Base-by-base conservation (phyloP, 495 filamentous ascomycete species). In the Antarctomyces pellizariae region DNA sequence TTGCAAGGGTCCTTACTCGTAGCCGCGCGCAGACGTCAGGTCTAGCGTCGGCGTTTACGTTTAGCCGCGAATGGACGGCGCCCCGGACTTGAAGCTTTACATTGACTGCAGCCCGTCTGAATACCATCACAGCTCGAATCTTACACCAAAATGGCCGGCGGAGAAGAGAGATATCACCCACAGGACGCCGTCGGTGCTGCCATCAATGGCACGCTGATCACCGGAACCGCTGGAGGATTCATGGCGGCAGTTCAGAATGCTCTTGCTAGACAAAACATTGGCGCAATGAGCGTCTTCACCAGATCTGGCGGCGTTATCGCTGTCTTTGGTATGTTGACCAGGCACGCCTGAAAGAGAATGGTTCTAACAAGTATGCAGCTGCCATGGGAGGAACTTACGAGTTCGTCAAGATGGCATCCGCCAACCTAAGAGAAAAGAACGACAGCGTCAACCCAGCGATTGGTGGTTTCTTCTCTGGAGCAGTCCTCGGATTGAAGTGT, bases 221-320 rank as follows among this genome's bases (percentile, higher is more conserved):
- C 63, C 28, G 75, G 71, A 44, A 49, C 53, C 23, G 61, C 62
- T 22, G 89, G 86, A 36, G 47, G 73, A 22, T 54, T 76, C 43
- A 41, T 70, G 28, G 70, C 83, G 3, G 75, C 76, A 16, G 56
- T 84, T 26, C 78, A 82, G 53, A 92, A 89, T 50, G 72, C 80
- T 16, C 62, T 93, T 29, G 56, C 65, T 10, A 78, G 65, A 49
- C 61, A 62, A 37, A 89, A 90, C 46, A 57, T 86, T 28, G 72
- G 77, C 24, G 59, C 64, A 12, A 64, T 62, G 53, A 71, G 75
- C 35, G 60, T 90, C 24, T 67, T 95, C 47, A 72, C 73, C 8
- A 62, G 67, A 36, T 64, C 55, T 22, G 75, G 76, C 17, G 50
- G 62, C 29, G 67, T 64, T 13, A 70, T 75, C 42, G 65, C 51